phyloP scores from a whole-genome alignment of 345 rosid species.

The Salix viminalis region DNA sequence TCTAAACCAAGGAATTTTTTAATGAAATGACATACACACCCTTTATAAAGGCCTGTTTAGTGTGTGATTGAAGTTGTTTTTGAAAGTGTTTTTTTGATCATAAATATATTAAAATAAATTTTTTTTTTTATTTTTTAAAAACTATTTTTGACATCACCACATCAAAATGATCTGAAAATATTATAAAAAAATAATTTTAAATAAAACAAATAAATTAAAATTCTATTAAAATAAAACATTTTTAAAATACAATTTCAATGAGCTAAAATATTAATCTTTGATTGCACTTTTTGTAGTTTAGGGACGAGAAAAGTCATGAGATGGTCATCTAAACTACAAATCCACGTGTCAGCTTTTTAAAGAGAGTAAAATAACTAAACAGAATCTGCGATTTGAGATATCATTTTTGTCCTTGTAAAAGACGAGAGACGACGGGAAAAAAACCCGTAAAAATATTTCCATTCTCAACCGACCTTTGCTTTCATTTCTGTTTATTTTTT shows the following conservation, averaged over 20 bases:
- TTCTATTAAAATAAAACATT: fast-evolving
- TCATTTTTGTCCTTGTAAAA: conserved; percentile 8
- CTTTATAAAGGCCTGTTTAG: no score
- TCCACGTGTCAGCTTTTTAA: not conserved
- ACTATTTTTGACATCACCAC: no score
- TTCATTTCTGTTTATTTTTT: not conserved
- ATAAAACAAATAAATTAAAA: no score
- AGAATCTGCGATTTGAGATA: not conserved
- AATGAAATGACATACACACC: no score
- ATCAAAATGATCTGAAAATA: no score
- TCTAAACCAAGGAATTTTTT: no score
- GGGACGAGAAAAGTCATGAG: not conserved
- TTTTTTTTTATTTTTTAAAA: no score
- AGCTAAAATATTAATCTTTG: not conserved
- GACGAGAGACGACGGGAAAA: not conserved
- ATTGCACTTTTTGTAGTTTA: not conserved
- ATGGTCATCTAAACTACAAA: not conserved
- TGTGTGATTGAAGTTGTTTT: no score
- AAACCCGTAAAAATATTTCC: not conserved
- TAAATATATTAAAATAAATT: no score
- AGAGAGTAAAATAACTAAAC: not conserved
- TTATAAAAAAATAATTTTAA: no score
- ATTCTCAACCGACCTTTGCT: not conserved
- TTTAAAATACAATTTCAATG: no score
- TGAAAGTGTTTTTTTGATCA: no score